Conservation (phyloP, 495 filamentous ascomycete species). For the Podospora fimiseda region DNA sequence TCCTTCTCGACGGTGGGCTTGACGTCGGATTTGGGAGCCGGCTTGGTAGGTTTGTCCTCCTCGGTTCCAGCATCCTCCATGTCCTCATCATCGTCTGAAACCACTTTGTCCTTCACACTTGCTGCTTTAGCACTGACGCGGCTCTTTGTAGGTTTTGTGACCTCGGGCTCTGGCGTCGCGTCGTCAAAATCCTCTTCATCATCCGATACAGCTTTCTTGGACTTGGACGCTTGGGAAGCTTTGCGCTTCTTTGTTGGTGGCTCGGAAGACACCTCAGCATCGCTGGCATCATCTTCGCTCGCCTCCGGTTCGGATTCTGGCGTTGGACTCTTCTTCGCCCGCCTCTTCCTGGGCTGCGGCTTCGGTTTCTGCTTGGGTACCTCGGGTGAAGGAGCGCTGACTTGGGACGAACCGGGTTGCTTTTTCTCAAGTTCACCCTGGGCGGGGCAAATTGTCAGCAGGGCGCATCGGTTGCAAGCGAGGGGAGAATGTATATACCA, state of each 20-base stretch:
- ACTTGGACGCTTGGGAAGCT: slow-evolving; percentile 25
- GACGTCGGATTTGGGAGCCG: no score
- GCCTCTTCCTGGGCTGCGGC: slow-evolving; percentile 19
- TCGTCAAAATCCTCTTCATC: slow-evolving; percentile 28
- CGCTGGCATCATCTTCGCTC: slow-evolving; percentile 5
- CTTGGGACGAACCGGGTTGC: slow-evolving; percentile 2
- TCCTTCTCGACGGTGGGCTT: slow-evolving; percentile 28
- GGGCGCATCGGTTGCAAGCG: background rate
- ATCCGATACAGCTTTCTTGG: slow-evolving; percentile 29
- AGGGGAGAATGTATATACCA: slow-evolving; percentile 41
- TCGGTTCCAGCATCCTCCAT: slow-evolving; percentile 31
- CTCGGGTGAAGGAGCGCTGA: background rate
- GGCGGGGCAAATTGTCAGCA: background rate
- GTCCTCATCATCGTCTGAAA: slow-evolving; percentile 13
- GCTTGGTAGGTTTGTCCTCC: slow-evolving; percentile 21
- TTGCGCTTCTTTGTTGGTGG: slow-evolving; percentile 28
- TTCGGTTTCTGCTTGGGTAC: slow-evolving; percentile 7
- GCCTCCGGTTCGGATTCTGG: slow-evolving; percentile 25
- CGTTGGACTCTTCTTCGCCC: slow-evolving; percentile 27
- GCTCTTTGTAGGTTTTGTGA: background rate
- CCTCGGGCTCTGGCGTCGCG: background rate
- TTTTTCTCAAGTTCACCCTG: slow-evolving; percentile 1
- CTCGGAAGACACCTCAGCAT: background rate
- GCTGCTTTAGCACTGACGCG: background rate
- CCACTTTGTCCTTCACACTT: background rate